Base-by-base conservation (phyloP, 2,329 filamentous ascomycete species). In the Fusarium concolor region DNA sequence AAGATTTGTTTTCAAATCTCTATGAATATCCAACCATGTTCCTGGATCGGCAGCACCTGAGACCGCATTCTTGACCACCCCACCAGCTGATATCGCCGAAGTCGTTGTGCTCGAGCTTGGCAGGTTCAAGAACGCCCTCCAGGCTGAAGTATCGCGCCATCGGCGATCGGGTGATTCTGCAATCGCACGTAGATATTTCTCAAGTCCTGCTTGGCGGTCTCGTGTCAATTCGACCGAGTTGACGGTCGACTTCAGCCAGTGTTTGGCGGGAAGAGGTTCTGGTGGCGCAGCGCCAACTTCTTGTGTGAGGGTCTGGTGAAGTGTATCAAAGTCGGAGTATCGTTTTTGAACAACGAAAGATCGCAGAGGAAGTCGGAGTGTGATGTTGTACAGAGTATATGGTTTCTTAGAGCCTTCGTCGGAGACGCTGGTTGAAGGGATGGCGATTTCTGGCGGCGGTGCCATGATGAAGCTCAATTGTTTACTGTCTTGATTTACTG, bases 321-420 rank as follows among this genome's bases (percentile, higher is more conserved):
- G 87, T 45, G 83, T 77, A 56, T 83, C 82, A 75, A 96, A 96
- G 76, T 96, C 92, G 53, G 90, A 93, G 83, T 95, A 96, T 73
- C 92, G 91, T 79, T 94, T 95, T 74, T 90, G 88, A 7, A 94
- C 84, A 68, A 91, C 90, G 72, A 90, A 92, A 6, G 91, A 91
- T 46, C 91, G 89, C 15, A 95, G 85, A 0, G 92, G 92, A 2
- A 94, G 88, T 50, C 91, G 89, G 61, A 96, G 84, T 22, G 88
- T 89, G 78, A 94, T 90, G 77, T 92, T 92, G 83, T 94, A 95
- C 68, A 90, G 85, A 0, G 92, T 94, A 78, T 89, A 93, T 0
- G 90, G 85, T 74, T 93, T 92, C 66, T 84, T 82, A 7, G 77
- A 74, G 64, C 74, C 77, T 67, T 83, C 83, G 60, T 84, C 81